phyloP scores from a whole-genome alignment of 2,329 filamentous ascomycete species.

The Ophiostoma piceae region DNA sequence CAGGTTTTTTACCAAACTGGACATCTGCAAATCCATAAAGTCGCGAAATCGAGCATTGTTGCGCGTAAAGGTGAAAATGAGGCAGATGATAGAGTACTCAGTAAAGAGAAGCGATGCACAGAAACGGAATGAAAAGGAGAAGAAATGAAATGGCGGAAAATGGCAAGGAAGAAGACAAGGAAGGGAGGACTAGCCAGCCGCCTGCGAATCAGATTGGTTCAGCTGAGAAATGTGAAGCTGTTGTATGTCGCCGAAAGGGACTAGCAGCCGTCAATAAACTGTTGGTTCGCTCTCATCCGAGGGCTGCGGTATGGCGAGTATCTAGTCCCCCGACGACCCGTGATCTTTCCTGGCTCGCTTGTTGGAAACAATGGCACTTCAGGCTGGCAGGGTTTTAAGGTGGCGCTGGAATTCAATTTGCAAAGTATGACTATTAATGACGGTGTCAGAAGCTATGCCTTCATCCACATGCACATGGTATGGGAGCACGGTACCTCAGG shows the following conservation, averaged over 20 bases:
- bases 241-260: not conserved
- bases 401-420: no score
- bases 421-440: not conserved
- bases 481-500: no score
- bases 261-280: not conserved
- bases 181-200: not conserved
- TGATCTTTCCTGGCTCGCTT: not conserved
- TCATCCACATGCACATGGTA: no score
- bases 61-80: not conserved
- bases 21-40: not conserved
- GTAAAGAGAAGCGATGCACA: not conserved
- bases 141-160: not conserved
- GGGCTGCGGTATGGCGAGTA: not conserved
- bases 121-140: not conserved
- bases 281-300: not conserved
- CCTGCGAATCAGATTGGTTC: not conserved
- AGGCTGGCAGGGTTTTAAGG: no score
- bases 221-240: not conserved
- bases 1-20: not conserved
- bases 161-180: not conserved
- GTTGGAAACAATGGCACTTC: not conserved
- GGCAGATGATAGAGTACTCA: no score
- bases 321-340: not conserved
- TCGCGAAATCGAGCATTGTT: not conserved
- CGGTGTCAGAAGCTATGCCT: no score